A percentile compares a stretch with the other conserved stretches of the same genome.
Conservation (phyloP, 1,284 basidiomycete genomes). For the Sanguinoderma infundibulare region DNA sequence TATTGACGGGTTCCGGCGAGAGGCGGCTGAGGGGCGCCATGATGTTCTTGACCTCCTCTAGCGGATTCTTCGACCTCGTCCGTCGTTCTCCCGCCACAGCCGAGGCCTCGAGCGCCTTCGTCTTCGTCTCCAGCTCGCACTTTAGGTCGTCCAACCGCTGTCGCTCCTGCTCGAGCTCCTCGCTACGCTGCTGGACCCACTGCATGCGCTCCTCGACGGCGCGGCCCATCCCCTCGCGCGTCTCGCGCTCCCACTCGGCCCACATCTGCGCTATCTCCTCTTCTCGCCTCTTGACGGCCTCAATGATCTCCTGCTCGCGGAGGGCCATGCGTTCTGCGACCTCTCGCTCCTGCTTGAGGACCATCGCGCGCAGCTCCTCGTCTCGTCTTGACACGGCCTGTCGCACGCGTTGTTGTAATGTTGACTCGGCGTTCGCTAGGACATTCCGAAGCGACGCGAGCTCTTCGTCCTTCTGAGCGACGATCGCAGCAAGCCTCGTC, state of each 20-base stretch:
- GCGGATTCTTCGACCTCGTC: constrained; percentile 60
- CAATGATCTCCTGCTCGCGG: constrained; percentile 71
- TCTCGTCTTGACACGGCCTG: constrained; percentile 68
- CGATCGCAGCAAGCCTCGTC: constrained; percentile 45
- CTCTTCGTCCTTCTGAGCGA: constrained; percentile 65
- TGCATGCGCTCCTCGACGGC: constrained; percentile 56
- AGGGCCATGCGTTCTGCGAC: constrained; percentile 70
- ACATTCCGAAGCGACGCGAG: constrained; percentile 52
- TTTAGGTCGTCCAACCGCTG: constrained; percentile 48
- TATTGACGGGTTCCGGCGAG: constrained; percentile 29
- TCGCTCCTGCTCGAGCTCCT: constrained; percentile 57
- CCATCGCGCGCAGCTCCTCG: constrained; percentile 68
- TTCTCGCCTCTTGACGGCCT: constrained; percentile 50
- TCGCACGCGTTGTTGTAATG: constrained; percentile 57
- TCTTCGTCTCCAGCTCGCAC: constrained; percentile 51
- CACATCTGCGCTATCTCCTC: constrained; percentile 54
- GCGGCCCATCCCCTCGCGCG: constrained; percentile 52
- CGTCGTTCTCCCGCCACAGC: constrained; percentile 33
- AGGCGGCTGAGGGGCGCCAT: constrained; percentile 55
- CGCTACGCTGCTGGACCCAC: constrained; percentile 55
- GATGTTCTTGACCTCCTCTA: constrained; percentile 77
- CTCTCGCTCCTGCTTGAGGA: constrained; percentile 70
- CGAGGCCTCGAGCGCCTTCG: constrained; percentile 45
- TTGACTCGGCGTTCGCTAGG: constrained; percentile 41
- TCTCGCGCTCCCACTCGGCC: constrained; percentile 58